Evolutionary conservation across 83 land plant genomes (phyloP).

Genomic region (Picea abies): DNA sequence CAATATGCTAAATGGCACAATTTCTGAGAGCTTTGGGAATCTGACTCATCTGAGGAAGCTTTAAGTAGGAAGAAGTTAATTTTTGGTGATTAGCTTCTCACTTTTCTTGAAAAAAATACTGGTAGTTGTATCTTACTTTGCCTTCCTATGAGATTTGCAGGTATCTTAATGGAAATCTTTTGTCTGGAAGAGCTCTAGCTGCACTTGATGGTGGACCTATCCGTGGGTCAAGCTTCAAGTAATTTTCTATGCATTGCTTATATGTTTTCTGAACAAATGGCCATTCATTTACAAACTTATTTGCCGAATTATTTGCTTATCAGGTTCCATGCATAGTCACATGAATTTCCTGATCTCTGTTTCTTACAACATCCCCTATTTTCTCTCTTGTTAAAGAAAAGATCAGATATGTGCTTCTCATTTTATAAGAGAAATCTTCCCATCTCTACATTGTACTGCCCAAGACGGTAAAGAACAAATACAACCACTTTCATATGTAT

Average conservation of each 20-base stretch:
- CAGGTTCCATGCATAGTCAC: neutral
- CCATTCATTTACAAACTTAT: neutral
- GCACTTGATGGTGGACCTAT: conserved; percentile 65
- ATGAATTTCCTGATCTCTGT: neutral
- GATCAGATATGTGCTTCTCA: too few species aligned
- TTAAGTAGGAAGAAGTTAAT: conserved; percentile 34
- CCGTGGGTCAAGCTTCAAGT: conserved; percentile 84
- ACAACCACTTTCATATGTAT: too few species aligned
- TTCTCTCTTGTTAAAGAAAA: too few species aligned
- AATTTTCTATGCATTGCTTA: conserved; percentile 18
- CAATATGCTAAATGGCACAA: conserved; percentile 69
- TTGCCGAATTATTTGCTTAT: neutral
- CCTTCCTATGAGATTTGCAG: conserved; percentile 24
- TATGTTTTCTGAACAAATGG: neutral
- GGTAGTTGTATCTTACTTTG: neutral
- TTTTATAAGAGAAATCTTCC: too few species aligned
- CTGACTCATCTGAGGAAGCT: conserved; percentile 45
- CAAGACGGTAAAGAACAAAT: too few species aligned
- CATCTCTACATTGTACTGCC: too few species aligned
- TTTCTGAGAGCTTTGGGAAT: conserved; percentile 75
- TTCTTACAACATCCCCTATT: neutral
- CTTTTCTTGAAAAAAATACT: conserved; percentile 14
- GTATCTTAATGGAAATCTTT: conserved; percentile 66
- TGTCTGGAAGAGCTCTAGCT: conserved; percentile 76
- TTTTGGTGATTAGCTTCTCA: neutral